Conservation (phyloP, 2,329 filamentous ascomycete genomes). For the Sclerotinia borealis region DNA sequence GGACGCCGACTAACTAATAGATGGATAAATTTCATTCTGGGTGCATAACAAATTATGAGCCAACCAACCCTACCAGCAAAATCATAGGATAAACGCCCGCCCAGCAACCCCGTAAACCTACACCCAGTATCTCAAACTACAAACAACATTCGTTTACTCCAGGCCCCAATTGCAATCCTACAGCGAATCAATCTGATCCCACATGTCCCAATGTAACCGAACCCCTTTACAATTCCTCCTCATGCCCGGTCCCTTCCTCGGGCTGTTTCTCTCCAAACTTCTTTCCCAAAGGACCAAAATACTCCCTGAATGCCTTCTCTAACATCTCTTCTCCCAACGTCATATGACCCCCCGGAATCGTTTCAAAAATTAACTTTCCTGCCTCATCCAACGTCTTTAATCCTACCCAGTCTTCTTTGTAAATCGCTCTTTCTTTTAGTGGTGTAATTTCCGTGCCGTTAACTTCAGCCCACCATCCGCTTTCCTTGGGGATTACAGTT, state of each 20-base stretch:
- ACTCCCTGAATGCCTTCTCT: conserved; percentile 36
- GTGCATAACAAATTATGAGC: not conserved
- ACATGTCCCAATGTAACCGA: not conserved
- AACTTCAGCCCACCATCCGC: conserved; percentile 83
- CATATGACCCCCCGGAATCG: conserved; percentile 77
- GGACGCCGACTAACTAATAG: not conserved
- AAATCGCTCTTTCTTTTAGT: conserved; percentile 65
- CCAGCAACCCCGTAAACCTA: not conserved
- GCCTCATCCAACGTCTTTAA: conserved; percentile 72
- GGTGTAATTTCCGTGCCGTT: conserved; percentile 63
- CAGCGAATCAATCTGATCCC: not conserved
- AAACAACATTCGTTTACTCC: not conserved
- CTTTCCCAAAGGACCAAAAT: conserved; percentile 36
- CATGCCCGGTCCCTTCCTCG: not conserved
- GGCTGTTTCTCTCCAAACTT: conserved; percentile 16
- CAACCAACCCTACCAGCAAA: not conserved
- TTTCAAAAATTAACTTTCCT: conserved; percentile 71
- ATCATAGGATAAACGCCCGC: not conserved
- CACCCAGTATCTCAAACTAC: conserved; percentile 5
- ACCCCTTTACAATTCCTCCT: conserved; percentile 10
- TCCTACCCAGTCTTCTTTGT: conserved; percentile 90
- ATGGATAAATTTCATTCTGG: not conserved
- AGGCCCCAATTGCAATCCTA: not conserved
- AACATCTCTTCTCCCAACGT: conserved; percentile 61
- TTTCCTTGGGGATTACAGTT: conserved; percentile 85